phyloP scores from a whole-genome alignment of 805 yeast species.

The Candida boleticola region DNA sequence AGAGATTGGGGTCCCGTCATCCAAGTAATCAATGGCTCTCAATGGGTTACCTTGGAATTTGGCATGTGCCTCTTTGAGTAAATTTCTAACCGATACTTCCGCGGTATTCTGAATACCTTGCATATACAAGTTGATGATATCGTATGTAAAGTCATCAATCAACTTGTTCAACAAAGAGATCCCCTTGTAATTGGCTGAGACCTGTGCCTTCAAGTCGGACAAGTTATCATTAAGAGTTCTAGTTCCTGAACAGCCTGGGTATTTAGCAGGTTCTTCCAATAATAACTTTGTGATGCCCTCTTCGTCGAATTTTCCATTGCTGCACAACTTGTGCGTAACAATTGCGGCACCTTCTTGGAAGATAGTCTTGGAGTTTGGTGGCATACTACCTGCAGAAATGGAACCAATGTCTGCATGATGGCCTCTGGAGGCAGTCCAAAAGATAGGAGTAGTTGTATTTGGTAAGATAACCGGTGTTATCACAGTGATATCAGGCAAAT shows the following conservation, averaged over 20 bases:
- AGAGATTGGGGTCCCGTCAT: constrained; percentile 73
- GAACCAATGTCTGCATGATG: constrained; percentile 98
- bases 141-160: constrained; percentile 59
- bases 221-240: constrained; percentile 80
- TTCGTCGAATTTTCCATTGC: constrained; percentile 70
- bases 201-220: constrained; percentile 53
- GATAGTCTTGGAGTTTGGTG: constrained; percentile 81
- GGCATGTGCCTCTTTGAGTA: constrained; percentile 27
- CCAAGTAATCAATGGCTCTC: constrained; percentile 65
- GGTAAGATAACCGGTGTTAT: constrained; percentile 83
- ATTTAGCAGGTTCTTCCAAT: constrained; percentile 70
- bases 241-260: constrained; percentile 87
- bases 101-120: constrained; percentile 35
- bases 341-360: constrained; percentile 93
- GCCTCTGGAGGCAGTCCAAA: constrained; percentile 91
- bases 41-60: constrained; percentile 44
- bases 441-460: constrained; percentile 50
- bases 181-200: constrained; percentile 88
- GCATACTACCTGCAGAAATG: constrained; percentile 89
- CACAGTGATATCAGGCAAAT: constrained; percentile 67
- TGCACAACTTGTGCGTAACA: constrained; percentile 69
- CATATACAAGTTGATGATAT: constrained; percentile 34
- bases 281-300: constrained; percentile 61
- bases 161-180: constrained; percentile 60
- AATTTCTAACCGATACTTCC: constrained; percentile 30